Percentiles rank a stretch among this genome's conserved stretches.
These are phyloP conservation scores for Monosporascus sp. DNA, from an alignment of 2,329 filamentous ascomycete species.

Conservation along the genomic window DNA sequence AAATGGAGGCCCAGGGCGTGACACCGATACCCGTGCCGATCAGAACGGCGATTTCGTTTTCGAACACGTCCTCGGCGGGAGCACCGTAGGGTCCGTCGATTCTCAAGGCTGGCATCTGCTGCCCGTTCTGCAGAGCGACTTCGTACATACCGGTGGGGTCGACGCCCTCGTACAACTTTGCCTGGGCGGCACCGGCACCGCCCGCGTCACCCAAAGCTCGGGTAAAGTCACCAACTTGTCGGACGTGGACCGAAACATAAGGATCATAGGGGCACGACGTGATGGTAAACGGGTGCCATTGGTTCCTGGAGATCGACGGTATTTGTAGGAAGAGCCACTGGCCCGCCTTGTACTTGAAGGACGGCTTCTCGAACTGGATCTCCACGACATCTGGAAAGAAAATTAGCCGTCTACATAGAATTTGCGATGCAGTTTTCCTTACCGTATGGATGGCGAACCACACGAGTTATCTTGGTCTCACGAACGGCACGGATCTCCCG, in stretches of 20 bases:
- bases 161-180: constrained; percentile 83
- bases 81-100: constrained; percentile 96
- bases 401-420: constrained; percentile 21
- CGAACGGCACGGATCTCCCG: constrained; percentile 82
- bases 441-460: constrained; percentile 94
- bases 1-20: constrained; percentile 78
- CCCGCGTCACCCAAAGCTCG: constrained; percentile 88
- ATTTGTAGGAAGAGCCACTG: constrained; percentile 98
- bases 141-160: constrained; percentile 98
- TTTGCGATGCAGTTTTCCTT: constrained; percentile 27
- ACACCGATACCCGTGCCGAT: constrained; percentile 85
- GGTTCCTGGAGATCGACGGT: constrained; percentile 77
- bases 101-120: constrained; percentile 82
- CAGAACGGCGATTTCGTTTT: constrained; percentile 82
- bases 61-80: constrained; percentile 94
- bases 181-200: constrained; percentile 82
- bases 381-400: constrained; percentile 72
- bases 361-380: constrained; percentile 94
- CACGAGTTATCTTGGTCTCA: constrained; percentile 83
- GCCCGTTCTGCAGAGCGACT: constrained; percentile 86
- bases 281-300: constrained; percentile 99
- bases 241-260: constrained; percentile 89
- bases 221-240: constrained; percentile 96
- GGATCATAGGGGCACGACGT: constrained; percentile 96
- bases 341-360: constrained; percentile 95